Evolutionary conservation across 139 green algal genomes (phyloP).

Genomic region (Picochlorum sp.): DNA sequence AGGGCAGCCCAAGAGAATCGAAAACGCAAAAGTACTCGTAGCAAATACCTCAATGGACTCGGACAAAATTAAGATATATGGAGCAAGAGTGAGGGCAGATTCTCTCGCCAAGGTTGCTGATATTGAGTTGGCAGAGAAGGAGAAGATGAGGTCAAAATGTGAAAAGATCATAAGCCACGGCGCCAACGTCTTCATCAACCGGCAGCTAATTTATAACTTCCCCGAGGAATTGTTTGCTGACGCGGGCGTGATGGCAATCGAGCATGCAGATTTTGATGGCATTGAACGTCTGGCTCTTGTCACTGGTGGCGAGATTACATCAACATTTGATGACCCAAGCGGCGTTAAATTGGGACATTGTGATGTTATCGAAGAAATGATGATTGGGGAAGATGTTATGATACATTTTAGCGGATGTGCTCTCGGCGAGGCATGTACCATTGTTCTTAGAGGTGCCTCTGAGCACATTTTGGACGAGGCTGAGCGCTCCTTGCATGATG

Average conservation of each 20-base stretch:
- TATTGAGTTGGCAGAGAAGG: conserved; percentile 94
- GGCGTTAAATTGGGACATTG: conserved; percentile 76
- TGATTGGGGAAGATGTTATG: conserved; percentile 90
- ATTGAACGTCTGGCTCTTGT: conserved; percentile 96
- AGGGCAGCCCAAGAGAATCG: conserved; percentile 89
- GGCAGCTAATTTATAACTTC: conserved; percentile 99
- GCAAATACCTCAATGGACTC: conserved; percentile 99
- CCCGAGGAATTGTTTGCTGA: conserved; percentile 91
- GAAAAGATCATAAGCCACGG: conserved; percentile 84
- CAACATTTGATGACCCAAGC: conserved; percentile 86
- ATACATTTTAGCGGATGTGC: conserved; percentile 92
- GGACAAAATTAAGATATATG: conserved; percentile 99
- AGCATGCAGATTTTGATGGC: conserved; percentile 88
- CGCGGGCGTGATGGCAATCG: conserved; percentile 63
- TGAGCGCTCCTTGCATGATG: conserved; percentile 94
- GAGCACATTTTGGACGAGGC: conserved; percentile 95
- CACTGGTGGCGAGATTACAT: conserved; percentile 91
- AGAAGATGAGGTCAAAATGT: conserved; percentile 93
- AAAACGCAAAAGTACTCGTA: conserved; percentile 95
- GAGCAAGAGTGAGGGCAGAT: conserved; percentile 64
- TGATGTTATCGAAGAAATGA: conserved; percentile 93
- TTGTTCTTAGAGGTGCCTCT: conserved; percentile 88
- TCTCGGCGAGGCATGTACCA: conserved; percentile 92
- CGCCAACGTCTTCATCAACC: conserved; percentile 98
- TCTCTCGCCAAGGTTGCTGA: conserved; percentile 88